A percentile compares a stretch with the other conserved stretches of the same genome.
Conservation (phyloP, 1,284 basidiomycete genomes). For the Phellopilus nigrolimitatus region DNA sequence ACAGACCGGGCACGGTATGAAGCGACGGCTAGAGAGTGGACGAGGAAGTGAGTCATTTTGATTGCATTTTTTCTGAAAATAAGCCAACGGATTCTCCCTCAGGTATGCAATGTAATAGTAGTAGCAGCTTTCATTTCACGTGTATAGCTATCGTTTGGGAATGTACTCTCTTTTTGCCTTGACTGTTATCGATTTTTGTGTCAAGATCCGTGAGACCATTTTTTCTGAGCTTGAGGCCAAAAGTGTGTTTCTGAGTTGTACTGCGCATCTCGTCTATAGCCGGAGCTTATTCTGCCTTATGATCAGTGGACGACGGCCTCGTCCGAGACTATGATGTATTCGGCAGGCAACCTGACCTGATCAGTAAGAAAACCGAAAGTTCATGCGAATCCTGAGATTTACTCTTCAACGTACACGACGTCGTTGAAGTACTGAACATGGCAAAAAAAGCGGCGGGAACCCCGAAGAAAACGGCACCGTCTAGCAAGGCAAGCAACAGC, state of each 20-base stretch:
- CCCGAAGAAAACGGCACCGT: background rate
- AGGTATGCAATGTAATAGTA: slow-evolving; percentile 56
- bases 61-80: slow-evolving; percentile 27
- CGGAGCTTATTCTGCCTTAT: no score
- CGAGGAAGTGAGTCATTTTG: slow-evolving; percentile 75
- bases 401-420: no score
- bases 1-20: slow-evolving; percentile 91
- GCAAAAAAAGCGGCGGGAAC: no score
- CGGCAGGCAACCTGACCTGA: no score
- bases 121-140: slow-evolving; percentile 6
- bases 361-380: no score
- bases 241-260: no score
- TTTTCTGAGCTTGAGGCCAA: background rate
- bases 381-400: no score
- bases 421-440: no score
- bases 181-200: background rate
- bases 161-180: slow-evolving; percentile 11
- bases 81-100: background rate
- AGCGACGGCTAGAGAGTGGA: slow-evolving; percentile 95
- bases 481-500: background rate
- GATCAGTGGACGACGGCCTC: no score
- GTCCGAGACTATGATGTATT: no score
- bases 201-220: no score
- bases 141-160: slow-evolving; percentile 15
- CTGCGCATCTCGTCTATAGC: no score